Evolutionary conservation across 2,329 filamentous ascomycete genomes (phyloP), one percentile per base, ranked within the genome.

Genomic region (Endothia cerciana): DNA sequence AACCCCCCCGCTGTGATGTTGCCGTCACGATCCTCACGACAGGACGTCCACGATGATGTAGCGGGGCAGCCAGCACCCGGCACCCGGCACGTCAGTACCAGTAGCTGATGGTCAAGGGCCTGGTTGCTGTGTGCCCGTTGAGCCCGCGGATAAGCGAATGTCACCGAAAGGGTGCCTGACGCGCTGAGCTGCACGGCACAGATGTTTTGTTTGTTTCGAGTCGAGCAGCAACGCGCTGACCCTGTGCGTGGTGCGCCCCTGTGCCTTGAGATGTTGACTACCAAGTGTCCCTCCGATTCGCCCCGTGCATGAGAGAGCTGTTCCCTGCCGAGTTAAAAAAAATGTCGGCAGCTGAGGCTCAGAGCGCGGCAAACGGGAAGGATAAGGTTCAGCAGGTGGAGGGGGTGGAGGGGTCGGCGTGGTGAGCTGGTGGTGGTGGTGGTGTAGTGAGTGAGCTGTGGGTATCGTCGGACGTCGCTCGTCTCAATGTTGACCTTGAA

Each of bases 131-230:
- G 28, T 55, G 19, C 36, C 28, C 13, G 28, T n/a, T n/a, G n/a
- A n/a, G 47, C 19, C 43, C 33, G 33, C 10, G 10, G 33, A 10
- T 10, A 36, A 5, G 33, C 33, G 33, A 10, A 15, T 11, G 41
- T 15, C 41, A 11, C 15, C 41, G 41, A 4, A 11, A 43, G 7
- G 41, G 15, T 43, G 41, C 13, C 41, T 43, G 41, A 15, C 41
- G 41, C 6, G 33, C 33, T 36, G 33, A 36, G 30, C 33, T 57
- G 55, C 55, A 40, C 55, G 22, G 30, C 55, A 57, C 55, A 11
- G 55, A 57, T 25, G 55, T 57, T 57, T 36, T 36, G 33, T 36
- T 36, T 57, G 55, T 57, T 57, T 57, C 55, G n/a, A 57, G 33
- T 36, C 33, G 33, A 36, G 4, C 33, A 36, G 33, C 33, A 36